Percentiles rank a stretch among this genome's conserved stretches.
phyloP scores from a whole-genome alignment of 2,329 filamentous ascomycete genomes.

The Teratosphaeria zuluensis region DNA sequence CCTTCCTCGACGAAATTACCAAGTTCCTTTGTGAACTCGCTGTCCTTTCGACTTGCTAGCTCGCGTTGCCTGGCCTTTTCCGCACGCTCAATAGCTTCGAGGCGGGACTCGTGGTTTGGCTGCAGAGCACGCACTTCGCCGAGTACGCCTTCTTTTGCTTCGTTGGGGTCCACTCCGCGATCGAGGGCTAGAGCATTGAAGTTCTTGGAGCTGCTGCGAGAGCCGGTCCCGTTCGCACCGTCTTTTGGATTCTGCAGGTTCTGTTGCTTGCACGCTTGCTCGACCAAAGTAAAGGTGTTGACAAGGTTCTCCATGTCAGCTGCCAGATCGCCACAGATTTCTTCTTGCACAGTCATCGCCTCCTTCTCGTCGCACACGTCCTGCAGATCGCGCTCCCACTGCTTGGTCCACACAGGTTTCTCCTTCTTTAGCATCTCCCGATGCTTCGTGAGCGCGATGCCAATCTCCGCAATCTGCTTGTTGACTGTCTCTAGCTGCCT shows the following conservation, averaged over 20 bases:
- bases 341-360: conserved; percentile 91
- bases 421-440: conserved; percentile 84
- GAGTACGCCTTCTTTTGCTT: conserved; percentile 82
- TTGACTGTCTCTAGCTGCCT: conserved; percentile 81
- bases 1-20: conserved; percentile 77
- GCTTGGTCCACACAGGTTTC: conserved; percentile 97
- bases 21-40: conserved; percentile 79
- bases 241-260: conserved; percentile 55
- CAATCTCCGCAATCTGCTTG: conserved; percentile 74
- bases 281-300: conserved; percentile 87
- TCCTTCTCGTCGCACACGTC: conserved; percentile 93
- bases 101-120: conserved; percentile 83
- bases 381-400: conserved; percentile 96
- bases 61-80: conserved; percentile 87
- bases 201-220: conserved; percentile 22
- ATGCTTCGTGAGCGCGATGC: conserved; percentile 84
- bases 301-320: conserved; percentile 92
- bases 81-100: conserved; percentile 95
- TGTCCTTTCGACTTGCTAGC: conserved; percentile 61
- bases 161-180: conserved; percentile 55
- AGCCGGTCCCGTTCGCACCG: conserved; percentile 15
- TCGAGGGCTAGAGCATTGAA: conserved; percentile 31
- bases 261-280: conserved; percentile 97
- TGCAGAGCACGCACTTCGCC: conserved; percentile 88
- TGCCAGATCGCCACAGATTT: conserved; percentile 80